Evolutionary conservation across 225 moss, liverwort and hornwort genomes (phyloP), one percentile per base, ranked within the genome.

Genomic region (Physcomitrium patens): DNA sequence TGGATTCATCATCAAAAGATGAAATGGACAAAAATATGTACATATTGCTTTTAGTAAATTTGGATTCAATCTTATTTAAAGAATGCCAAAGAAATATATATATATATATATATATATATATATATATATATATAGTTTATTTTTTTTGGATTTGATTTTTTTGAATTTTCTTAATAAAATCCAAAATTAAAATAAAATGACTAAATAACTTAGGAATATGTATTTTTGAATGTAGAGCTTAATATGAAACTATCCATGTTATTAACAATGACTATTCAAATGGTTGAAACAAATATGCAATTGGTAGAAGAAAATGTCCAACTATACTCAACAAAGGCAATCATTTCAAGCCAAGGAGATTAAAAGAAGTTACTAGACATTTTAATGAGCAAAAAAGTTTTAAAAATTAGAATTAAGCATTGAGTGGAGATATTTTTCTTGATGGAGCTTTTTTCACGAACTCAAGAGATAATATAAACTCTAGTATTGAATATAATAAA

Each of bases 291-390:
- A 23, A 2, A 19, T 81, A 84, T 31, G 84, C 86, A 1, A 75
- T 84, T 10, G 86, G 86, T 17, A 83, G 83, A 16, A 83, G 83
- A 17, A 45, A 82, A 54, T 76, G 71, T 28, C 79, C 83, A 41
- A 80, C 80, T 28, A 80, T 86, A 56, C 77, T 78, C 49, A 86
- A 83, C 50, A 50, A 86, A 53, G 84, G 80, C 46, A 79, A 87
- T 28, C 60, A 69, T 65, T 86, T 82, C 79, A 68, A 7, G n/a
- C 14, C 72, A 0, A 0, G n/a, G 19, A 64, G 47, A 8, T 8
- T 24, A 13, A 81, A 81, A 10, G 54, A 78, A 74, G 78, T 82
- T 42, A 82, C 70, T 9, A 28, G 61, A 58, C 77, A 55, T 31
- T 82, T 63, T 11, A 74, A 69, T 12, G 86, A 76, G 14, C n/a